These are phyloP conservation scores for Nicotiana knightiana DNA, from an alignment of 257 asterid species.

Conservation along the genomic window DNA sequence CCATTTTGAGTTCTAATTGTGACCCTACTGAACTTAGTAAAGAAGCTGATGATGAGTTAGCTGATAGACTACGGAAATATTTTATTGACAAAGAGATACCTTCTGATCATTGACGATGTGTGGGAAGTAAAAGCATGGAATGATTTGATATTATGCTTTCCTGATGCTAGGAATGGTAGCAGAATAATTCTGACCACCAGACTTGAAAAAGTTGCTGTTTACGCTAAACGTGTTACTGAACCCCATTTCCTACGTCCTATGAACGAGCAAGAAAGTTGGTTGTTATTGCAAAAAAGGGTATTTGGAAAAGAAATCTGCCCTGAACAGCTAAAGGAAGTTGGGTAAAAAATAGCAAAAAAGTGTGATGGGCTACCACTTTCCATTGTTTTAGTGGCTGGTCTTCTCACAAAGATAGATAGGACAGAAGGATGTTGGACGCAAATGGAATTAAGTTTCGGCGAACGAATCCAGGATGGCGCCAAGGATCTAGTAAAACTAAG, in stretches of 20 bases:
- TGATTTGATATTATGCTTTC: background rate
- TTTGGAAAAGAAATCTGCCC: background rate
- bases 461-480: background rate
- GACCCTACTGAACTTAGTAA: background rate
- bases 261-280: background rate
- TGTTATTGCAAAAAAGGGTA: background rate
- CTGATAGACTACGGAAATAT: background rate
- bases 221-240: background rate
- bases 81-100: background rate
- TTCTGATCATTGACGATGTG: conserved; percentile 19
- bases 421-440: conserved; percentile 3
- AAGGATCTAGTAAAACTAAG: conserved; percentile 14
- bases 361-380: conserved; percentile 8
- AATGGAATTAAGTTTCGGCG: background rate
- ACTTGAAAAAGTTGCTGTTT: background rate
- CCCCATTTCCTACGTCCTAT: background rate
- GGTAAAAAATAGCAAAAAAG: background rate
- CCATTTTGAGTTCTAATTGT: background rate
- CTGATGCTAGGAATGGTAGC: background rate
- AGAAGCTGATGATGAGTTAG: background rate
- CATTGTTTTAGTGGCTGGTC: background rate
- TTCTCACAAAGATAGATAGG: conserved; percentile 1
- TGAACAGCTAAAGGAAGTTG: background rate
- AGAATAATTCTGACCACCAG: conserved; percentile 19
- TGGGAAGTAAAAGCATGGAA: conserved; percentile 11